Percentiles rank a stretch among this genome's conserved stretches.
These are phyloP conservation scores for Ochromonadaceae sp. DNA, from an alignment of 352 stramenopile species.

Conservation along the genomic window DNA sequence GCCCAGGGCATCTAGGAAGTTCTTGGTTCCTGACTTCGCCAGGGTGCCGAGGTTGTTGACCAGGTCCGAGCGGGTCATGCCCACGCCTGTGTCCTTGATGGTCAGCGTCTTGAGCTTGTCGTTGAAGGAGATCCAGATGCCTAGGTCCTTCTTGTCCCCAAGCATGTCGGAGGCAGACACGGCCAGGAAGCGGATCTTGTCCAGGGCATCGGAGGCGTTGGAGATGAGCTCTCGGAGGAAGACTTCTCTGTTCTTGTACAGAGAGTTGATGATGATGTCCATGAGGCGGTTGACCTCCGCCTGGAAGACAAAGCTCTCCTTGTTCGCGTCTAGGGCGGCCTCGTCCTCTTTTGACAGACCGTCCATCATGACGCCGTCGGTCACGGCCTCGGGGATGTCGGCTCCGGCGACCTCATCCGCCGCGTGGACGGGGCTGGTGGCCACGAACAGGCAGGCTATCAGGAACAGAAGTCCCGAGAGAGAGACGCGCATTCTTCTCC, in stretches of 20 bases:
- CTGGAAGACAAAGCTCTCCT: conserved; percentile 96
- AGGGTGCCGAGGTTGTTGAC: conserved; percentile 99
- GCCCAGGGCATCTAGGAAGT: conserved; percentile 96
- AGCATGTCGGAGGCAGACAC: conserved; percentile 87
- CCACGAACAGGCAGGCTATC: too few relatives aligned
- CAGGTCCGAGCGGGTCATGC: conserved; percentile 98
- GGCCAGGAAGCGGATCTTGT: conserved; percentile 93
- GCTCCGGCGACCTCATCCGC: too few relatives aligned
- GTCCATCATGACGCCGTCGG: not conserved
- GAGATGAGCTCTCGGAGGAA: conserved; percentile 76
- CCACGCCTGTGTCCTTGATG: conserved; percentile 94
- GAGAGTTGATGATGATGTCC: conserved; percentile 92
- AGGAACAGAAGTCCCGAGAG: too few relatives aligned
- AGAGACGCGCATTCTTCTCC: too few relatives aligned
- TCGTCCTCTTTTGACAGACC: conserved; percentile 8
- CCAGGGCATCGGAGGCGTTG: conserved; percentile 85
- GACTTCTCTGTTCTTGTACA: conserved; percentile 99
- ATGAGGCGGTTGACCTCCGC: conserved; percentile 99
- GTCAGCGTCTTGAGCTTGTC: conserved; percentile 98
- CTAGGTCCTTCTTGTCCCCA: conserved; percentile 86
- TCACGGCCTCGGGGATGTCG: too few relatives aligned
- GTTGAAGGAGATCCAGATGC: conserved; percentile 98
- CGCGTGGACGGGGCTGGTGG: too few relatives aligned
- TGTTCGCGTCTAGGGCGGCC: not conserved
- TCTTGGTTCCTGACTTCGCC: conserved; percentile 98